Base-by-base conservation (phyloP, 139 green algal species). In the Pedinophyceae sp. region DNA sequence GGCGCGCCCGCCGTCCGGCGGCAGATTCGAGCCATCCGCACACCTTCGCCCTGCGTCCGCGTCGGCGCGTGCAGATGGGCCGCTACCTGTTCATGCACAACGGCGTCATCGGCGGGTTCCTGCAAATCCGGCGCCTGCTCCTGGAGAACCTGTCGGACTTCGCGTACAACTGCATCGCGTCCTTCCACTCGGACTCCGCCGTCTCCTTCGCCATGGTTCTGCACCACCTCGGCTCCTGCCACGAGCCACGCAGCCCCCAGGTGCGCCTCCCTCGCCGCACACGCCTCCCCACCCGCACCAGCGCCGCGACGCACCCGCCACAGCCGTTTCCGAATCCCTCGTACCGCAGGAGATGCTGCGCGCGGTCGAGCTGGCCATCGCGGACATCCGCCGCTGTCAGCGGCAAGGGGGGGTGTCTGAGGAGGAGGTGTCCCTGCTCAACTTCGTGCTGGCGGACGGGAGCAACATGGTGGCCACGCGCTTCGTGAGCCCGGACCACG, bases 81-180 rank as follows among this genome's bases (percentile, higher is more conserved):
- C 68, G 81, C 25, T 97, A 94, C 71, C 57, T 96, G 54, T 96
- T 78, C 72, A 96, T 95, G 88, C 88, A 97, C 80, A 97, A 97
- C 59, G 88, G 88, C 6, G 82, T 92, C 13, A 69, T 97, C 16
- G 88, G 72, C 2, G 79, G 80, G 2, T 95, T 95, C 63, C 66
- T 75, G 60, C 57, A 71, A 41, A 86, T 95, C 30, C 68, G 78
- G 5, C 69, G 88, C 17, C n/a, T 48, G 3, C 66, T 96, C 52
- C 67, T 95, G 50, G 55, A 55, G n/a, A 41, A 48, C 24, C 71
- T 97, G 30, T 75, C 64, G 13, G 85, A 94, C 60, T 77, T 71
- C n/a, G 84, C 85, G 1, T 97, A 94, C 72, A 81, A 95, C 67
- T 57, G 73, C 5, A 76, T 93, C 50, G 73, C 80, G 54, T 82